Base-by-base conservation (phyloP, 176 grass and related monocot genomes). In the Avena sativa region DNA sequence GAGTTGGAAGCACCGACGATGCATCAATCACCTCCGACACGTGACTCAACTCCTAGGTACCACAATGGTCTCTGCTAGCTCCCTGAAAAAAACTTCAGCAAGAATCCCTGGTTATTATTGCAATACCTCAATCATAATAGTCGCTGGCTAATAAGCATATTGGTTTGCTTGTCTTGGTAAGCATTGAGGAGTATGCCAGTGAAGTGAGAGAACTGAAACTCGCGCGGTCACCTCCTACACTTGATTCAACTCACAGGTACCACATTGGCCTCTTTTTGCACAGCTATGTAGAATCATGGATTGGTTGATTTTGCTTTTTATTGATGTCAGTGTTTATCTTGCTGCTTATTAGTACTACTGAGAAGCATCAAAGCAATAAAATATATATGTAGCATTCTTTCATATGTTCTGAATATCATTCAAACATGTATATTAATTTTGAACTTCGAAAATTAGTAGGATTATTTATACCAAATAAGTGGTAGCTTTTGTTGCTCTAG, bases 131-230 rank as follows among this genome's bases (percentile, higher is more conserved):
- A 48, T 73, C 5, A 5, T 73, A 73, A 23, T 13, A 47, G 40
- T 72, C 20, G 10, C 2, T 5, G 43, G 1, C 40, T 47, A 71
- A 72, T 47, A 1, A 72, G 10, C 10, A 72, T 72, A 21, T 73
- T 73, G 70, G 43, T 73, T 73, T 23, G 11, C 40, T 73, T 72
- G 44, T 73, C 11, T 73, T 73, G 40, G 10, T 48, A 1, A 73
- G 70, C 2, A 13, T 73, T 14, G 44, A 73, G 20, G 70, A 48
- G 40, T 12, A 73, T 73, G 70, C 70, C 0, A 21, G 10, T 48
- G 70, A 73, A 2, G 70, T 73, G 70, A 73, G 44, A 73, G 10
- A 20, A 73, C 11, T 23, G 20, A 73, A 44, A 73, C 43, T 73
- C 20, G 2, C 2, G 47, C 40, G 2, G 20, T 48, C 43, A 23